Evolutionary conservation across 306 rosid species (phyloP).

Genomic region (Inga leiocalycina): DNA sequence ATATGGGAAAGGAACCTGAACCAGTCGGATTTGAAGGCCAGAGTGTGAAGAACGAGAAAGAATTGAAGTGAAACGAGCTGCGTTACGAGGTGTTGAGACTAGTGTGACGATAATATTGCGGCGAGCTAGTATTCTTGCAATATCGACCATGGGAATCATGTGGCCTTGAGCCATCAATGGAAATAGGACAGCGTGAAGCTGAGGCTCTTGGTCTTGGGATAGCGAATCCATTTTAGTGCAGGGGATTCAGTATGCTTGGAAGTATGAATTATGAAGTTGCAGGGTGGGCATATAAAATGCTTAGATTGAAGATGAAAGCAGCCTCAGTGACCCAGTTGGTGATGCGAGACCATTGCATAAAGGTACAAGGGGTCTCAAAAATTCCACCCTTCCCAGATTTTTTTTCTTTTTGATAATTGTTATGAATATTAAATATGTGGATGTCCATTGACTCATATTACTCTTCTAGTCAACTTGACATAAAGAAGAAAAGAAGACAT

Average conservation of each 20-base stretch:
- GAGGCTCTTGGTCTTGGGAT: constrained; percentile 1
- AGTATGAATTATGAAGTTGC: neutral
- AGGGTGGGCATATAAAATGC: no score
- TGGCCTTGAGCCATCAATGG: constrained; percentile 93
- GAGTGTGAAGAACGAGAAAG: constrained; percentile 40
- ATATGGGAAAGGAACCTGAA: constrained; percentile 56
- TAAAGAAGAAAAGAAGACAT: no score
- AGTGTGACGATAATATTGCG: constrained; percentile 21
- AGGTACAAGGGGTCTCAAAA: no score
- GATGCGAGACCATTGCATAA: no score
- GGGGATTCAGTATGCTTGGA: neutral
- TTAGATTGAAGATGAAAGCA: neutral
- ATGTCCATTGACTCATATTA: no score
- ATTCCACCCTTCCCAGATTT: no score
- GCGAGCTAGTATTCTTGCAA: constrained; percentile 57
- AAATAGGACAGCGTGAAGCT: constrained; percentile 62
- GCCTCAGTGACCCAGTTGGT: neutral
- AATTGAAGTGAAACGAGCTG: constrained; percentile 53
- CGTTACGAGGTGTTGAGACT: constrained; percentile 71
- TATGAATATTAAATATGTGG: no score
- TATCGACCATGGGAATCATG: constrained; percentile 35
- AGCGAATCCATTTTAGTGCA: constrained; percentile 31
- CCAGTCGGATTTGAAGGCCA: constrained; percentile 42
- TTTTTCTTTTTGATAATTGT: no score
- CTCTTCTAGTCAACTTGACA: no score